Evolutionary conservation across 768 basidiomycete genomes (phyloP), one percentile per base, ranked within the genome.

Genomic region (Mycena indigotica): DNA sequence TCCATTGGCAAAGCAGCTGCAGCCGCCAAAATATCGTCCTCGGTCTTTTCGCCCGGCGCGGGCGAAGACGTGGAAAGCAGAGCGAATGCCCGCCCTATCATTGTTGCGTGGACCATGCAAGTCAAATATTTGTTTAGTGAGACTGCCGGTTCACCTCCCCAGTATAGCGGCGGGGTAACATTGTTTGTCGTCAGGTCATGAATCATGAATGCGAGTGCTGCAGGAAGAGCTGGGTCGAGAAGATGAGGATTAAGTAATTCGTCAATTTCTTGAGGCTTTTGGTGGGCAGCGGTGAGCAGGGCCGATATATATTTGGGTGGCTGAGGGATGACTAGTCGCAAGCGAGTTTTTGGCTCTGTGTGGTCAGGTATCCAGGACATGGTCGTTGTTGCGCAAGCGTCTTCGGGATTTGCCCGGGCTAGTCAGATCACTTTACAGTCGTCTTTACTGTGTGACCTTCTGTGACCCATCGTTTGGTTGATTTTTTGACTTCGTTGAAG

Each of bases 141-240:
- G 2, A 53, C 26, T 26, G 21, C 28, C 15, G 44, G 52, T 16
- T 58, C 52, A 13, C 56, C 56, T 19, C 56, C 56, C 56, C 56
- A 58, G 24, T 45, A 48, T n/a, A 58, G 44, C 4, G 50, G 51
- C 6, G 56, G 56, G 19, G 51, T 58, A 8, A 58, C 51, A 10
- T 23, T 30, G 19, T 16, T 28, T 2, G 56, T 53, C 12, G 53
- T 21, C 10, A 23, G 3, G 4, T 17, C 30, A 2, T 52, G 3
- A 6, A 58, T 58, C 23, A 53, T 28, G 52, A 26, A 53, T 21
- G 45, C 52, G 1, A 58, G 30, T 3, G 57, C 39, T 21, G 44
- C 10, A 23, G 57, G 57, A 16, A 58, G 26, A 28, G 21, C 45
- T 16, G 57, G n/a, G 48, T 58, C 46, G 52, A 58, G 57, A 13